Conservation (phyloP, 768 basidiomycete genomes). For the Kwoniella dejecticola region DNA sequence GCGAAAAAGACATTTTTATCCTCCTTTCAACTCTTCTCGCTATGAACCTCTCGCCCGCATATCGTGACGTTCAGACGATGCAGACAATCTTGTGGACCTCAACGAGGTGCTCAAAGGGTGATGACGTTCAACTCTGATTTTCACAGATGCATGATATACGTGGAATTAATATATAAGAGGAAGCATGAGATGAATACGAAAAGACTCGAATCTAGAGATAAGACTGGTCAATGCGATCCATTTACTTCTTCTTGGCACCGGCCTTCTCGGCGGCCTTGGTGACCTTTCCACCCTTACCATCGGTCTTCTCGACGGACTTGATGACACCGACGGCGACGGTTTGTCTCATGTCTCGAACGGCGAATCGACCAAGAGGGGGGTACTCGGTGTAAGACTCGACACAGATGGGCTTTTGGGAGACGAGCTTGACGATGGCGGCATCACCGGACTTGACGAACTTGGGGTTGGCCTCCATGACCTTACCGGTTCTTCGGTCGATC, state of each 20-base stretch:
- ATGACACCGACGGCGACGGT: constrained; percentile 99
- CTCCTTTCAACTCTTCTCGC: no score
- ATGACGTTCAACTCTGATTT: neutral
- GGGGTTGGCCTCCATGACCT: constrained; percentile 71
- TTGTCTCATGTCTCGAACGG: constrained; percentile 99
- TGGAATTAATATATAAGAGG: constrained; percentile 1
- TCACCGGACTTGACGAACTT: constrained; percentile 99
- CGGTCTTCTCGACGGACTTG: constrained; percentile 83
- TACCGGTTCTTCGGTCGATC: constrained; percentile 95
- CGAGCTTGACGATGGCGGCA: constrained; percentile 87
- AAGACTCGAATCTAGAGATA: neutral
- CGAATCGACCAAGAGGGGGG: constrained; percentile 94
- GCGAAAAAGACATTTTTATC: no score
- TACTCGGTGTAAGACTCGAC: constrained; percentile 86
- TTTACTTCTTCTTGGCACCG: constrained; percentile 38
- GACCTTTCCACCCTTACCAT: constrained; percentile 80
- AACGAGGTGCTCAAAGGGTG: no score
- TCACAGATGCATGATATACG: constrained; percentile 22
- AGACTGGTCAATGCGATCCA: neutral
- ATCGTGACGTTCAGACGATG: no score
- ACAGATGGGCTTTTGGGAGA: constrained; percentile 95
- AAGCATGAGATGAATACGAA: constrained; percentile 3
- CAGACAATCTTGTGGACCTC: no score
- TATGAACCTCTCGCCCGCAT: no score
- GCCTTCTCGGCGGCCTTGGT: constrained; percentile 47